Conservation (phyloP, 768 basidiomycete genomes). For the Auricularia sp. region DNA sequence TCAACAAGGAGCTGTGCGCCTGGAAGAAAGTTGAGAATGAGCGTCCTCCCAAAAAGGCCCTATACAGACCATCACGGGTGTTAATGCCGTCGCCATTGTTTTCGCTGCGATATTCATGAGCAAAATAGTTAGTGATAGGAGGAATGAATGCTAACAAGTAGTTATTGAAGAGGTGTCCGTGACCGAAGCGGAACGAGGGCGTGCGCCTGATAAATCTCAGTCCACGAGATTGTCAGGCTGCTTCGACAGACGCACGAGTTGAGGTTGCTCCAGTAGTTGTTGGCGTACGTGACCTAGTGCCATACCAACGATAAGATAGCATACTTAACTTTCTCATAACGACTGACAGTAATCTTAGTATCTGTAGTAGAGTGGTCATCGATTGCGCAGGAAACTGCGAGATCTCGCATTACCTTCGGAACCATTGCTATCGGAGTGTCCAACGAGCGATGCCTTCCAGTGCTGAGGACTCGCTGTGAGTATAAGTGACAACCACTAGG, state of each 20-base stretch:
- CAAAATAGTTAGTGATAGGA: neutral
- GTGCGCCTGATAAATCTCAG: slow-evolving; percentile 6
- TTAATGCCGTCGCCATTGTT: slow-evolving; percentile 10
- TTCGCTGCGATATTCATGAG: neutral
- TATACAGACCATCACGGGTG: slow-evolving; percentile 6
- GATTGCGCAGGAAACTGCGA: no score
- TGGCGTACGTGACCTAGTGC: slow-evolving; percentile 22
- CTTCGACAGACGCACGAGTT: slow-evolving; percentile 27
- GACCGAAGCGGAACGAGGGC: slow-evolving; percentile 10
- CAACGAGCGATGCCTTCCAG: slow-evolving; percentile 36
- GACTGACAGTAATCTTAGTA: slow-evolving; percentile 27
- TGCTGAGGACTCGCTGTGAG: slow-evolving; percentile 15
- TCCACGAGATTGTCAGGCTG: slow-evolving; percentile 22
- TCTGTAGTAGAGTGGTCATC: slow-evolving; percentile 8
- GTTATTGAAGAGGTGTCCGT: slow-evolving; percentile 9
- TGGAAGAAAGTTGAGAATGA: no score
- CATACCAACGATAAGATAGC: no score
- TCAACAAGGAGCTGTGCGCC: slow-evolving; percentile 20
- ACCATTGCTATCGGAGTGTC: slow-evolving; percentile 34
- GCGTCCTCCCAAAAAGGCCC: no score
- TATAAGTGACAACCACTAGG: neutral
- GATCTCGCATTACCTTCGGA: slow-evolving; percentile 13
- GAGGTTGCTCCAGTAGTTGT: slow-evolving; percentile 24
- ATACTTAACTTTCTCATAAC: no score
- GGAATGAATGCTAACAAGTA: neutral